Evolutionary conservation across 805 yeast species (phyloP), one percentile per base, ranked within the genome.

Genomic region (Candida lessepsii): DNA sequence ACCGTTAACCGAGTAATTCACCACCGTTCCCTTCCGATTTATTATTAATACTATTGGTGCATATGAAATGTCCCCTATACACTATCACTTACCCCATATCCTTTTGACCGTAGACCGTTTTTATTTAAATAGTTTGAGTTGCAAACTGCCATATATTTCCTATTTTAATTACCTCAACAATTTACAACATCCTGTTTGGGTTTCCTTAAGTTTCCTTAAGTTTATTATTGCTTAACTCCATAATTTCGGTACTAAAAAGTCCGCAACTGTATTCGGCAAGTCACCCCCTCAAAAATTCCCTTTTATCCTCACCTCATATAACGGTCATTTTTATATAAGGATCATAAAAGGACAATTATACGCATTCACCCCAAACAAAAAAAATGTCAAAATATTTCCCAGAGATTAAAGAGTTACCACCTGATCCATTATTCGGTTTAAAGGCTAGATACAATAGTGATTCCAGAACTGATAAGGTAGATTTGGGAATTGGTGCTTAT

Each of bases 351-450:
- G n/a, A n/a, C n/a, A n/a, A n/a, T n/a, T n/a, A n/a, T n/a, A n/a
- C n/a, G n/a, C 23, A 6, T 27, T 6, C 6, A 27, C 29, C 10
- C 29, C 33, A 29, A 29, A 9, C 14, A 14, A 13, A 10, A n/a
- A 39, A 6, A 54, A 67, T 68, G 71, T 57, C 70, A 5, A 51
- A 53, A 25, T 61, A 58, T 47, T 75, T 75, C 48, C 61, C 78
- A 37, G 68, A 72, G 48, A 71, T 85, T 48, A 73, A 72, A 36
- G 77, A 74, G 52, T 66, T 84, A 45, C 96, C 96, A 19, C 84
- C 91, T 21, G 97, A 89, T 63, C 89, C 96, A 5, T 74, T 89
- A 39, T 90, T 89, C 53, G 93, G 85, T 6, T 75, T 89, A 48
- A 85, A 83, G 61, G 81, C 83, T 29, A 72, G 91, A 57, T 79